Base-by-base conservation (phyloP, 805 yeast genomes). In the Metschnikowia proteae region DNA sequence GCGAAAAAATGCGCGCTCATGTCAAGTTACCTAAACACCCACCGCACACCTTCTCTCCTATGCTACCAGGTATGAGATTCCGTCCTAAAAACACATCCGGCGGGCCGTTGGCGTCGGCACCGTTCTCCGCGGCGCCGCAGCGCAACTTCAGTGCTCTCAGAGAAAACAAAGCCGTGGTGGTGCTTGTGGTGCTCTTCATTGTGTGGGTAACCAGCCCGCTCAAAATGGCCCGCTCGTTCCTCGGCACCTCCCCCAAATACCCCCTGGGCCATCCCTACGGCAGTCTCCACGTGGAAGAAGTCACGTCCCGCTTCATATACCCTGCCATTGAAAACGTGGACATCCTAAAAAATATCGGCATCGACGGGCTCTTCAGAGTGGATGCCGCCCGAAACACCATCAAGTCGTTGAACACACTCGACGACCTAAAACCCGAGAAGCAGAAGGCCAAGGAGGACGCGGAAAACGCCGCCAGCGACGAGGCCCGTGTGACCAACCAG, bases 271-370 rank as follows among this genome's bases (percentile, higher is more conserved):
- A 65, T 47, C 70, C 74, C 5, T 60, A 58, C 37, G 68, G 75
- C 11, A 60, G 68, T 33, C 52, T 46, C 9, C 59, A 65, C 42
- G 52, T 49, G 13, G 70, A 81, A 27, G 72, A 70, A 22, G 77
- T 84, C 11, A 65, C 71, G 9, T 74, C 81, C 17, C 71, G 74
- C 34, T 75, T 80, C 59, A 83, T 86, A 10, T 86, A 78, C 60
- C 94, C 94, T n/a, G 78, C 81, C n/a, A 75, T 85, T 33, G 90
- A 86, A 54, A 83, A 86, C 58, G 83, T 87, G 4, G 79, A 82
- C 0, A 62, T 76, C 23, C 70, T 86, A 51, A 78, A 80, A 54
- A 83, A 82, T 49, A 60, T 86, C 44, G 78, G 82, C 1, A 63
- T 81, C 22, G 73, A 71, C 30, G 73, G 71, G 40, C 53, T 54